Conservation (phyloP, 768 basidiomycete genomes). For the Floccularia luteovirens region DNA sequence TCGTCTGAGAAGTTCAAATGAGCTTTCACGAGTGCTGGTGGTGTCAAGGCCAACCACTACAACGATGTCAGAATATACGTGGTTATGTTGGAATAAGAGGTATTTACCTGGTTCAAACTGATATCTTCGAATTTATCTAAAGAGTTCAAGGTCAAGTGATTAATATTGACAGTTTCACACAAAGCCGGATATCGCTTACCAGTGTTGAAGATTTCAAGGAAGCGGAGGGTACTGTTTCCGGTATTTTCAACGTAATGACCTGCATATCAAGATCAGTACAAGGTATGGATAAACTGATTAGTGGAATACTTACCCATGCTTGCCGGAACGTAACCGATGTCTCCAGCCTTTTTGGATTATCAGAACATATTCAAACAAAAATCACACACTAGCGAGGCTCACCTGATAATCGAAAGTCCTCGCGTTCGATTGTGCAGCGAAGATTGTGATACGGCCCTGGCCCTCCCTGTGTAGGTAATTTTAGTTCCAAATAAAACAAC, state of each 20-base stretch:
- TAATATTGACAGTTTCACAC: conserved; percentile 38
- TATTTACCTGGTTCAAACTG: conserved; percentile 36
- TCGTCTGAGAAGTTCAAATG: conserved; percentile 50
- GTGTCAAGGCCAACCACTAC: conserved; percentile 58
- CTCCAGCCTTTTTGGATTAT: conserved; percentile 33
- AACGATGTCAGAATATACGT: neutral
- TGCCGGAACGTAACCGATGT: conserved; percentile 57
- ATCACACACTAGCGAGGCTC: neutral
- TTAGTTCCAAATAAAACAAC: neutral
- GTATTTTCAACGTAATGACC: conserved; percentile 68
- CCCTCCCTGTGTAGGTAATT: conserved; percentile 33
- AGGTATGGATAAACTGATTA: conserved; percentile 1
- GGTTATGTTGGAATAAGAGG: neutral
- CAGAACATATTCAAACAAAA: neutral
- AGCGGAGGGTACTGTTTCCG: conserved; percentile 47
- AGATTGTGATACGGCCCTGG: conserved; percentile 44
- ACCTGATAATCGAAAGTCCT: conserved; percentile 55
- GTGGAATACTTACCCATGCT: conserved; percentile 33
- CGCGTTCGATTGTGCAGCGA: conserved; percentile 44
- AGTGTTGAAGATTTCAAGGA: conserved; percentile 55
- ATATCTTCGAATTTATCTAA: conserved; percentile 25
- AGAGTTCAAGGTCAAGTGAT: conserved; percentile 31
- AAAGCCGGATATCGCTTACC: no score
- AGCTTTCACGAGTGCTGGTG: conserved; percentile 50
- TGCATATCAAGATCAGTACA: conserved; percentile 22